Base-by-base conservation (phyloP, 2,329 filamentous ascomycete species). In the Whalleya microplaca region DNA sequence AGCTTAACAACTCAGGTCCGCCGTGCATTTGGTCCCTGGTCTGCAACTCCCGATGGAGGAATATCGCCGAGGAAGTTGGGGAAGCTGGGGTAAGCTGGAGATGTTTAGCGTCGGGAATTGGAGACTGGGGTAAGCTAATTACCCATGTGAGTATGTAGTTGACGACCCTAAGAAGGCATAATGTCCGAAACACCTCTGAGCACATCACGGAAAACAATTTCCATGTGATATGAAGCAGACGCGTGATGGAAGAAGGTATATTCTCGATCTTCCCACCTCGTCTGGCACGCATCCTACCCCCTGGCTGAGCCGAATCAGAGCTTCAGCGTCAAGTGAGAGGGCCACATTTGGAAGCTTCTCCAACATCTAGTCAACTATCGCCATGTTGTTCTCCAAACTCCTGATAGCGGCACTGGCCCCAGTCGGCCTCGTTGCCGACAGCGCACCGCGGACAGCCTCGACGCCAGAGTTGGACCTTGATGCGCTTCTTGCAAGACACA, bases 401-500 rank as follows among this genome's bases (percentile, higher is more conserved):
- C 58, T 76, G 41, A 55, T 75, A 20, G 64, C 71, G 54, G 69
- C 71, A 37, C 46, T 77, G 53, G 65, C 68, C 56, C 73, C 75
- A 12, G 62, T 67, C 49, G 65, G 69, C 59, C 61, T 76, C 41
- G 57, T 73, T 42, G 70, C 72, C 21, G 64, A 68, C 7, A 61
- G 49, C 41, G 53, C 55, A 21, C 57, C 65, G 23, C 47, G 48
- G 54, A 64, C 65, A 48, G 66, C 66, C 16, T 70, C 70, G 16
- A 56, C 65, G 7, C 67, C 69, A 20, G 75, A 76, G 48, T 52
- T 74, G 12, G 69, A 76, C 18, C 72, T 79, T 20, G 75, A 76
- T 20, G 74, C 74, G 44, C 63, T 76, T 44, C 65, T 79, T 41
- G 73, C 72, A 43, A 78, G 72, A 64, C 75, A 78, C 63, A 77